Base-by-base conservation (phyloP, 805 yeast species). In the Schizosaccharomyces cryophilus region DNA sequence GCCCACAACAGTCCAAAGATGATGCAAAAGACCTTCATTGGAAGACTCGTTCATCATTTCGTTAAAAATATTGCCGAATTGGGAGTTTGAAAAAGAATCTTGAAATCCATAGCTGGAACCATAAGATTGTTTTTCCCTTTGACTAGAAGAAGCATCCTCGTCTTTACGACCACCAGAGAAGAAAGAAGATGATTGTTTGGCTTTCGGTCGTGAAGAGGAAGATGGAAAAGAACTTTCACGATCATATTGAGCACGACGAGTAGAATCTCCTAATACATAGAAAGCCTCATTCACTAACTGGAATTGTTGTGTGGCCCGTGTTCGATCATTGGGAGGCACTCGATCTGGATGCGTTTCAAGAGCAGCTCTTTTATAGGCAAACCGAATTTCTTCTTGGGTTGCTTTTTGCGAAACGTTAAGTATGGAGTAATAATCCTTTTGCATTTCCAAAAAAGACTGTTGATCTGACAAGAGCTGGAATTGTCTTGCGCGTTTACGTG, bases 331-430 rank as follows among this genome's bases (percentile, higher is more conserved):
- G 29, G 26, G 42, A 3, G 61, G 59, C 38, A 64, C 64, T 4
- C 67, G 51, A 58, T 65, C 67, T 2, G 67, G 67, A 30, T 65
- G 67, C 2, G 66, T 64, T 4, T 62, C 62, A 35, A 65, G 60
- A 29, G 67, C 67, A 5, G 67, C 66, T 9, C 66, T 65, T 61
- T 95, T 77, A 67, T 87, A 90, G 1, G 95, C 95, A 68, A 80
- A 84, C 69, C 87, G 87, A 63, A 90, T 74, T 65, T 87, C 95
- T 0, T 73, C 62, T 54, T 83, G 86, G 2, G 81, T 75, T 1
- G 95, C 95, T 13, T 75, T 73, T 3, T 74, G 63, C 38, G 77
- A 78, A 5, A 90, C 94, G 17, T 78, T 93, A 24, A 93, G 75
- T 15, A 93, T 76, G 68, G 85, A 96, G 73, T 93, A 93, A 72